These are phyloP conservation scores for Cadophora malorum DNA, from an alignment of 2,329 filamentous ascomycete genomes.

Conservation along the genomic window DNA sequence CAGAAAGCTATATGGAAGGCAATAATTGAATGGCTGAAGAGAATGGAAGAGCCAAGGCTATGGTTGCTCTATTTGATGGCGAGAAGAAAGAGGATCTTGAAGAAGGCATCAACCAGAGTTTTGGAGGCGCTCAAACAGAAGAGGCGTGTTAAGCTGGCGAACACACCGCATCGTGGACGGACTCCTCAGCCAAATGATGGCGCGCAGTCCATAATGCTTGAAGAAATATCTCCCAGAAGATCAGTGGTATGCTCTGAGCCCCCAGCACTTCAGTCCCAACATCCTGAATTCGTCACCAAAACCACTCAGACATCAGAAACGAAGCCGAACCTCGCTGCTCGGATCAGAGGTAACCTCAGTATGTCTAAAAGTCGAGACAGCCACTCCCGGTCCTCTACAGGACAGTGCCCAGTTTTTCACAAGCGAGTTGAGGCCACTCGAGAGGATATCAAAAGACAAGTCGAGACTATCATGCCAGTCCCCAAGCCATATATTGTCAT, in stretches of 20 bases:
- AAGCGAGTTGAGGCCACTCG: constrained; percentile 32
- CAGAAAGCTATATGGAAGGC: constrained; percentile 33
- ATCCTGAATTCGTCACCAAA: constrained; percentile 5
- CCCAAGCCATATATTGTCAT: constrained; percentile 34
- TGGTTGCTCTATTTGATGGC: constrained; percentile 39
- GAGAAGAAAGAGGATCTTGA: constrained; percentile 35
- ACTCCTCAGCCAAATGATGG: constrained; percentile 1
- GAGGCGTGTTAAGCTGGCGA: constrained; percentile 20
- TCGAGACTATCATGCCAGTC: constrained; percentile 34
- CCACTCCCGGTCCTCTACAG: constrained; percentile 24
- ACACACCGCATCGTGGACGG: constrained; percentile 17
- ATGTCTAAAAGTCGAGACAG: constrained; percentile 19
- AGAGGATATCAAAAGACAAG: constrained; percentile 33
- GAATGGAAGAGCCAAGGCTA: constrained; percentile 36
- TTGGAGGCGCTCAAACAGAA: constrained; percentile 31
- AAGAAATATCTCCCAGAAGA: constrained; percentile 22
- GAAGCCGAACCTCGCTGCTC: constrained; percentile 13
- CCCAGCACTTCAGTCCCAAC: neutral
- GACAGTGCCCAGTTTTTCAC: constrained; percentile 29
- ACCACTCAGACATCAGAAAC: constrained; percentile 22
- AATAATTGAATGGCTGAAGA: constrained; percentile 37
- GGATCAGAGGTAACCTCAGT: constrained; percentile 25
- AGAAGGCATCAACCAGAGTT: constrained; percentile 28
- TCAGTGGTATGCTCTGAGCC: neutral
- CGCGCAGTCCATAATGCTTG: constrained; percentile 14